phyloP scores from a whole-genome alignment of 768 basidiomycete species.

The Amanita inopinata region DNA sequence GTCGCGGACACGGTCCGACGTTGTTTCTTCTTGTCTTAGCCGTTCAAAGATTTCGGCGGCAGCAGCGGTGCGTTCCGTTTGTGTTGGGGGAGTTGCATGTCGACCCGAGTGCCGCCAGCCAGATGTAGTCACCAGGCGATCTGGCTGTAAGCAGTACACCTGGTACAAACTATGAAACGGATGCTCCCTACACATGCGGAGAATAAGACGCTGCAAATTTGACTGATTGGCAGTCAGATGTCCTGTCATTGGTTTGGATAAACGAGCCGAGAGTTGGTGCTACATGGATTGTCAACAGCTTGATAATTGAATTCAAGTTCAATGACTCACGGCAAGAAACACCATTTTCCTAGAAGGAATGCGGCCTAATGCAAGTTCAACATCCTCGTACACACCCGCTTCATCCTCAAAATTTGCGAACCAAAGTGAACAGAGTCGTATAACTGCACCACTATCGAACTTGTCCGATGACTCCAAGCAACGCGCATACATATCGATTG shows the following conservation, averaged over 20 bases:
- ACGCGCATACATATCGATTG: conserved; percentile 79
- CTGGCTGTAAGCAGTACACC: conserved; percentile 61
- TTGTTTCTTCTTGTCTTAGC: conserved; percentile 31
- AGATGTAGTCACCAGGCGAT: conserved; percentile 12
- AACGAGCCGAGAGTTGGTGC: conserved; percentile 90
- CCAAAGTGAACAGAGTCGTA: conserved; percentile 87
- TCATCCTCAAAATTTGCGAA: conserved; percentile 71
- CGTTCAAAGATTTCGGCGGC: conserved; percentile 53
- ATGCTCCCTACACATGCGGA: conserved; percentile 80
- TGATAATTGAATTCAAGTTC: not conserved
- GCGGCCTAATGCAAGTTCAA: conserved; percentile 34
- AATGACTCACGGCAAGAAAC: conserved; percentile 57
- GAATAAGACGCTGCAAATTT: conserved; percentile 52
- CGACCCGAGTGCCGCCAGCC: conserved; percentile 38
- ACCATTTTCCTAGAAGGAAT: conserved; percentile 86
- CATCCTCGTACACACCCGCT: conserved; percentile 33
- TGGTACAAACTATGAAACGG: conserved; percentile 93
- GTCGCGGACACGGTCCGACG: conserved; percentile 32
- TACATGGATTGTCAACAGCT: conserved; percentile 13
- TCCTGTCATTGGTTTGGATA: conserved; percentile 36
- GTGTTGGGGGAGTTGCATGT: conserved; percentile 30
- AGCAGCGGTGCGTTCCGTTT: conserved; percentile 52
- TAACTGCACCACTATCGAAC: conserved; percentile 69
- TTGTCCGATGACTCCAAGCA: conserved; percentile 60
- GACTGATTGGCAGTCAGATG: conserved; percentile 34